phyloP scores from a whole-genome alignment of 1,284 basidiomycete genomes.

The Cutaneotrichosporon sp. region DNA sequence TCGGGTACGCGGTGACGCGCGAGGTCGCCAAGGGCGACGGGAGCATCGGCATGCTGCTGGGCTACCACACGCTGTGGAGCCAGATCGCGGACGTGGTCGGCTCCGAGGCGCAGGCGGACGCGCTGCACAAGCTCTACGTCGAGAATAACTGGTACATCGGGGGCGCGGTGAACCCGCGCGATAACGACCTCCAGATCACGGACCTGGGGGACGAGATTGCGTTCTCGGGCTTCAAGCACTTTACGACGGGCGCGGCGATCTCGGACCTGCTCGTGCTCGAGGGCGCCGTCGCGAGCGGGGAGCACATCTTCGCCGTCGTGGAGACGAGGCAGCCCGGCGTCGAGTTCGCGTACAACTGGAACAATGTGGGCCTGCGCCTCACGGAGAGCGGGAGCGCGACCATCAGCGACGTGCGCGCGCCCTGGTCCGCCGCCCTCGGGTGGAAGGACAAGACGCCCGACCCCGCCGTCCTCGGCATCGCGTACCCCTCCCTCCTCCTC shows the following conservation, averaged over 20 bases:
- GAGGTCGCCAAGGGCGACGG: conserved; percentile 17
- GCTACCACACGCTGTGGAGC: conserved; percentile 17
- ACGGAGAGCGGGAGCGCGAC: conserved; percentile 42
- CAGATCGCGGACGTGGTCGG: conserved; percentile 12
- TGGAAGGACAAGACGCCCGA: conserved; percentile 10
- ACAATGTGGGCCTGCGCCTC: conserved; percentile 49
- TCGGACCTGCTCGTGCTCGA: conserved; percentile 49
- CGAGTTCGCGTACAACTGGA: conserved; percentile 49
- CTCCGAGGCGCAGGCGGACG: conserved; percentile 8
- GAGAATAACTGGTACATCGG: conserved; percentile 35
- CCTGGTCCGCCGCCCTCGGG: conserved; percentile 41
- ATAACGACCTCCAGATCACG: conserved; percentile 41
- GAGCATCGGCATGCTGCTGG: conserved; percentile 16
- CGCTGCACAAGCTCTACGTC: conserved; percentile 8
- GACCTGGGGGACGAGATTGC: conserved; percentile 33
- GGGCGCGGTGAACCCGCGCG: conserved; percentile 49
- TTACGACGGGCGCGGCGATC: conserved; percentile 48
- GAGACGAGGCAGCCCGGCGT: conserved; percentile 40
- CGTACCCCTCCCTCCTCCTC: conserved; percentile 46
- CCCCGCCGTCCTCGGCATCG: background rate
- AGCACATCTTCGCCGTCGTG: conserved; percentile 45
- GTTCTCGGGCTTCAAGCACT: conserved; percentile 47
- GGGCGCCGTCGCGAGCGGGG: conserved; percentile 23
- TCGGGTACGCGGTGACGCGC: conserved; percentile 10
- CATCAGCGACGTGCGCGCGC: conserved; percentile 38